Percentiles rank a stretch among this genome's conserved stretches.
Conservation (phyloP, 805 yeast species). For the Cyberlindnera subsufficiens region DNA sequence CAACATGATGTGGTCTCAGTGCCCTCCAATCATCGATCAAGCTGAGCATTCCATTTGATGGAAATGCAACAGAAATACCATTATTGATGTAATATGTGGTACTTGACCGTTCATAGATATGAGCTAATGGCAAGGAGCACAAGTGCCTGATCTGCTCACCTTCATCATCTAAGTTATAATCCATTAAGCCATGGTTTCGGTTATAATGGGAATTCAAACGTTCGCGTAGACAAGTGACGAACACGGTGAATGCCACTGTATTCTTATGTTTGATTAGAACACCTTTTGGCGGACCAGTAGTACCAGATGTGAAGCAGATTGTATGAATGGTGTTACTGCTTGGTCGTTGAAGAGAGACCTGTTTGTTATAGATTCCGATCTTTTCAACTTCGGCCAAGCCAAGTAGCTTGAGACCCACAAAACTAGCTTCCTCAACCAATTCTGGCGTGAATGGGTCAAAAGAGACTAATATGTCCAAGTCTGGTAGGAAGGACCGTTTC, state of each 20-base stretch:
- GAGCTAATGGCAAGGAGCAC: constrained; percentile 51
- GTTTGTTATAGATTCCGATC: constrained; percentile 32
- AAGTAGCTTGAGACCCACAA: constrained; percentile 25
- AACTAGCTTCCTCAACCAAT: constrained; percentile 18
- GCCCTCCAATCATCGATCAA: constrained; percentile 44
- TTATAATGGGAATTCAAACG: constrained; percentile 30
- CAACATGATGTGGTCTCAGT: constrained; percentile 39
- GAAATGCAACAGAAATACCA: constrained; percentile 42
- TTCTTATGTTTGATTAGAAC: constrained; percentile 43
- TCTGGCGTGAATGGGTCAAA: constrained; percentile 38
- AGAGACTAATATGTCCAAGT: constrained; percentile 38
- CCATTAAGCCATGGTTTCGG: constrained; percentile 31
- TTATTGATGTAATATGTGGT: constrained; percentile 22
- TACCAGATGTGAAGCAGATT: constrained; percentile 59
- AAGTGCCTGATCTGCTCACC: constrained; percentile 26
- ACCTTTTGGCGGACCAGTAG: constrained; percentile 62
- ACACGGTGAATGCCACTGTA: constrained; percentile 34
- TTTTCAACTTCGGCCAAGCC: constrained; percentile 32
- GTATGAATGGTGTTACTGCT: constrained; percentile 38
- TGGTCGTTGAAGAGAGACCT: constrained; percentile 26
- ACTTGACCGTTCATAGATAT: constrained; percentile 49
- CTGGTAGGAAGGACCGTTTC: constrained; percentile 21
- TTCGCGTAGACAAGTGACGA: constrained; percentile 19
- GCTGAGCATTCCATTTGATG: constrained; percentile 39
- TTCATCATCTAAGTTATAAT: constrained; percentile 1